These are phyloP conservation scores for Rugonectria rugulosa DNA, from an alignment of 2,329 filamentous ascomycete species.

Conservation along the genomic window DNA sequence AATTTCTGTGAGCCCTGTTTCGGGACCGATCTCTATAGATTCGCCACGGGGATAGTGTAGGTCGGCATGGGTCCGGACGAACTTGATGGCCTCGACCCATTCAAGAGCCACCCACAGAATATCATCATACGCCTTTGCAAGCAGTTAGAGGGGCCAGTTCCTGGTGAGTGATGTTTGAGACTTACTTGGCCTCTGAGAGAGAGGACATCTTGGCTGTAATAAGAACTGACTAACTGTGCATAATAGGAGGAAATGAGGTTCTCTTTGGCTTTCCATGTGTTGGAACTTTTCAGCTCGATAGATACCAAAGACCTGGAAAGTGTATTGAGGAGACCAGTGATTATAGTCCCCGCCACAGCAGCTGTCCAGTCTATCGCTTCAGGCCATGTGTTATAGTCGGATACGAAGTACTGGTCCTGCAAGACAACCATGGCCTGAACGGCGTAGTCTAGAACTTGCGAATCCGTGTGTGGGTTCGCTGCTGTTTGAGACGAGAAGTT, in stretches of 20 bases:
- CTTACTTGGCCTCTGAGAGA: conserved; percentile 68
- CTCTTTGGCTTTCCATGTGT: conserved; percentile 64
- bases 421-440: conserved; percentile 75
- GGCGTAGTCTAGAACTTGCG: conserved; percentile 54
- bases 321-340: conserved; percentile 77
- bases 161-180: rapidly evolving
- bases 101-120: conserved; percentile 95
- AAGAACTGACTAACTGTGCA: conserved; percentile 77
- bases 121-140: conserved; percentile 80
- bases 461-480: conserved; percentile 21
- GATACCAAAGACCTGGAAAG: conserved; percentile 66
- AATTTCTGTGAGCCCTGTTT: conserved; percentile 41
- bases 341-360: conserved; percentile 81
- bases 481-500: conserved; percentile 22
- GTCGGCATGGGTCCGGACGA: conserved; percentile 73
- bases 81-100: conserved; percentile 85
- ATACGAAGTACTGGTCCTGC: conserved; percentile 79
- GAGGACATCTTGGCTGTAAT: conserved; percentile 85
- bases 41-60: conserved; percentile 60
- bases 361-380: conserved; percentile 92
- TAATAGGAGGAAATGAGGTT: conserved; percentile 88
- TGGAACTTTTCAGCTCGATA: conserved; percentile 42
- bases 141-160: neutral
- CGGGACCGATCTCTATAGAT: conserved; percentile 13
- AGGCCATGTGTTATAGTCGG: conserved; percentile 84